Evolutionary conservation across 306 rosid species (phyloP).

Genomic region (Fagus crenata): DNA sequence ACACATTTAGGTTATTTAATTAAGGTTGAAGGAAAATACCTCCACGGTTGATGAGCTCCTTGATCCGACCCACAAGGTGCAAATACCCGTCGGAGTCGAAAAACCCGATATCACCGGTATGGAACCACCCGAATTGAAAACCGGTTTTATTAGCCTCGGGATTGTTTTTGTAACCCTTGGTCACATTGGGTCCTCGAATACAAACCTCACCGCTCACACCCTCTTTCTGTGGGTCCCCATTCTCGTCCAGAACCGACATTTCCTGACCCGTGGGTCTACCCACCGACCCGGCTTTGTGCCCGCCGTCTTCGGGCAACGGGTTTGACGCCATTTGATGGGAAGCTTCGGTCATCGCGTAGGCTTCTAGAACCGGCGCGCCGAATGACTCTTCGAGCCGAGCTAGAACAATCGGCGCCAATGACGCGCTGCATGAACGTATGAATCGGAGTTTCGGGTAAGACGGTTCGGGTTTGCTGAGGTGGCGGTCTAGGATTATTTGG

Average conservation of each 20-base stretch:
- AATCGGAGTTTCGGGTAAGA: slow-evolving; percentile 78
- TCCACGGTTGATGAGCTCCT: slow-evolving; percentile 94
- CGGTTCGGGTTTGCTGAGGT: slow-evolving; percentile 53
- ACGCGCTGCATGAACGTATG: slow-evolving; percentile 85
- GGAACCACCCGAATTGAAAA: slow-evolving; percentile 79
- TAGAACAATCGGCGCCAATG: slow-evolving; percentile 73
- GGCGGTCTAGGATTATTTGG: slow-evolving; percentile 86
- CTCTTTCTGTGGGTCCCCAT: slow-evolving; percentile 42
- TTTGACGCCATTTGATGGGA: slow-evolving; percentile 77
- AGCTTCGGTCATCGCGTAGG: slow-evolving; percentile 97
- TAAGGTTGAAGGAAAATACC: slow-evolving; percentile 41
- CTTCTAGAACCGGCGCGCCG: slow-evolving; percentile 85
- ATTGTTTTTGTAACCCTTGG: slow-evolving; percentile 81
- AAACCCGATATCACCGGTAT: slow-evolving; percentile 81
- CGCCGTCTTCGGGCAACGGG: slow-evolving; percentile 75
- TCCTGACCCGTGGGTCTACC: slow-evolving; percentile 83
- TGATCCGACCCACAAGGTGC: slow-evolving; percentile 92
- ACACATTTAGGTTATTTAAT: too few relatives aligned
- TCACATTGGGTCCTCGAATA: slow-evolving; percentile 73
- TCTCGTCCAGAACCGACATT: slow-evolving; percentile 57
- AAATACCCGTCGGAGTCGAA: slow-evolving; percentile 82
- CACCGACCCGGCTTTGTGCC: slow-evolving; percentile 83
- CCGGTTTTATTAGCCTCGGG: slow-evolving; percentile 59
- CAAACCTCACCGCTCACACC: slow-evolving; percentile 69
- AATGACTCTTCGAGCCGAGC: slow-evolving; percentile 62